Percentiles rank a stretch among this genome's conserved stretches.
Conservation (phyloP, 345 rosid species). For the Arabidopsis suecica region DNA sequence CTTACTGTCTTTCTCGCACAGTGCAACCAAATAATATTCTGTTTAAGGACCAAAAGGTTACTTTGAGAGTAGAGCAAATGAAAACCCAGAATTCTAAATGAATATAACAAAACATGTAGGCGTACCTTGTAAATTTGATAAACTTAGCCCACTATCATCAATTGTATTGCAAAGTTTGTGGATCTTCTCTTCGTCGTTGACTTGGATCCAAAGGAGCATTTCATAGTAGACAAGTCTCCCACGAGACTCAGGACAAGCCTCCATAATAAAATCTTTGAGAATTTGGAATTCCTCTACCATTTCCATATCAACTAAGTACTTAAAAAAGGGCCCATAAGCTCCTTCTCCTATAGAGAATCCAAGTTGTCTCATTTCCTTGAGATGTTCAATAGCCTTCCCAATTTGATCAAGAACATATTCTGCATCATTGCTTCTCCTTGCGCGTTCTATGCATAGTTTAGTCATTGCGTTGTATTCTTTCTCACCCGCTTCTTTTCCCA, state of each 20-base stretch:
- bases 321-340: conserved; percentile 66
- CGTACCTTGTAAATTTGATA: conserved; percentile 58
- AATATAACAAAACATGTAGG: conserved; percentile 1
- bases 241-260: conserved; percentile 47
- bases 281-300: conserved; percentile 67
- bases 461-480: conserved; percentile 67
- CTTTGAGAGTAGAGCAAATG: not conserved
- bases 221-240: conserved; percentile 79
- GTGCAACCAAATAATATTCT: conserved; percentile 79
- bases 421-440: conserved; percentile 55
- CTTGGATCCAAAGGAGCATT: conserved; percentile 72
- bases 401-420: conserved; percentile 54
- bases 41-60: conserved; percentile 31
- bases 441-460: conserved; percentile 56
- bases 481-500: conserved; percentile 72
- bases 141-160: conserved; percentile 42
- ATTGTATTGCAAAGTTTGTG: conserved; percentile 54
- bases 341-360: conserved; percentile 66
- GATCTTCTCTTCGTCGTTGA: conserved; percentile 58
- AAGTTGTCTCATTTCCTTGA: conserved; percentile 61
- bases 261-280: conserved; percentile 52
- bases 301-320: conserved; percentile 67
- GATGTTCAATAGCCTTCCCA: conserved; percentile 49
- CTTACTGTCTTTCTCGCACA: conserved; percentile 66
- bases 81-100: conserved; percentile 6